Conservation (phyloP, 805 yeast genomes). For the Kodamaea restingae region DNA sequence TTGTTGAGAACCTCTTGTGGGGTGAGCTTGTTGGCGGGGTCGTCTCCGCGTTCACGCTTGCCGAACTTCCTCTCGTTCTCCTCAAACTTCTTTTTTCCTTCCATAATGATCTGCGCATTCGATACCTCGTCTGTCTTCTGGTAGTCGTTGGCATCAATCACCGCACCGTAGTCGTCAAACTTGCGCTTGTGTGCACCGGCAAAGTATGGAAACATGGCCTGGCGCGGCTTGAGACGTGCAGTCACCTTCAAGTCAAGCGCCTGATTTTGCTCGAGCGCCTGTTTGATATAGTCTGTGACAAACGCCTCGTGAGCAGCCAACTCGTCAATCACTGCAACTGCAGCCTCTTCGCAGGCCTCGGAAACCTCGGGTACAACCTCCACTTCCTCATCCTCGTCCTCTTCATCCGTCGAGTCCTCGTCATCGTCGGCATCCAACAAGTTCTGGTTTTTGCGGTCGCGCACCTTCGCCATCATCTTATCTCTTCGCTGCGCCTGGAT, state of each 20-base stretch:
- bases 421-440: slow-evolving; percentile 36
- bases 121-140: slow-evolving; percentile 49
- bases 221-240: slow-evolving; percentile 42
- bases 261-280: slow-evolving; percentile 36
- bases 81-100: slow-evolving; percentile 37
- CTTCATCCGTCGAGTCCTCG: slow-evolving; percentile 33
- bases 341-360: slow-evolving; percentile 12
- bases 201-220: slow-evolving; percentile 74
- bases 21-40: slow-evolving; percentile 28
- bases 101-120: slow-evolving; percentile 32
- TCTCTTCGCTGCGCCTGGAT: slow-evolving; percentile 46
- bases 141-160: slow-evolving; percentile 64
- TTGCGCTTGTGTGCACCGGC: slow-evolving; percentile 47
- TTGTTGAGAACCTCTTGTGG: slow-evolving; percentile 43
- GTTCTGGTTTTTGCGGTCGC: slow-evolving; percentile 38
- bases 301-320: slow-evolving; percentile 40
- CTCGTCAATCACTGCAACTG: slow-evolving; percentile 20
- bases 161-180: slow-evolving; percentile 84
- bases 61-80: slow-evolving; percentile 25
- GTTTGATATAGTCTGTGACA: slow-evolving; percentile 35
- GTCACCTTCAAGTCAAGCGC: slow-evolving; percentile 54
- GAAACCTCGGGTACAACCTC: slow-evolving; percentile 13
- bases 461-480: slow-evolving; percentile 36
- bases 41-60: slow-evolving; percentile 16
- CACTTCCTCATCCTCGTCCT: slow-evolving; percentile 29